Conservation (phyloP, 2,329 filamentous ascomycete genomes). For the Emergomyces pasteurianus region DNA sequence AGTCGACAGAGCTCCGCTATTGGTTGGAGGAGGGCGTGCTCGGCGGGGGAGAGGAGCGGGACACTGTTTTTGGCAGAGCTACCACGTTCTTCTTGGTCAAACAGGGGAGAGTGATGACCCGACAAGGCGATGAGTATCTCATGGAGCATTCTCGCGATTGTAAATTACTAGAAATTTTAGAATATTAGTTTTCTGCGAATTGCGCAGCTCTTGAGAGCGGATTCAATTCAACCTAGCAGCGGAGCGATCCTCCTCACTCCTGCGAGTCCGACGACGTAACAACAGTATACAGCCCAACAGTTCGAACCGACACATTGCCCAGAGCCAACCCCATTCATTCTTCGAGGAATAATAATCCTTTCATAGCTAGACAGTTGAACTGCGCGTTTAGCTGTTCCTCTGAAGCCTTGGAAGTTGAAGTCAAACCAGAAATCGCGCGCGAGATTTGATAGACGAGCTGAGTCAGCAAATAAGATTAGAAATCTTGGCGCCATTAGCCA, state of each 20-base stretch:
- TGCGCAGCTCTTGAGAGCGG: background rate
- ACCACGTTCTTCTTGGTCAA: conserved; percentile 41
- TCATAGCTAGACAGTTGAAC: background rate
- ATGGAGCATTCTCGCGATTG: conserved; percentile 64
- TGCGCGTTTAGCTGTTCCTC: background rate
- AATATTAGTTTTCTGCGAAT: conserved; percentile 3
- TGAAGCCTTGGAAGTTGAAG: background rate
- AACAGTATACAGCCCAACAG: conserved; percentile 34
- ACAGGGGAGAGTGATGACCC: conserved; percentile 81
- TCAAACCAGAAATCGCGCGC: no score
- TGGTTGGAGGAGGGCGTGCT: conserved; percentile 67
- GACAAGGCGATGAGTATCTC: conserved; percentile 95
- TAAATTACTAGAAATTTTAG: conserved; percentile 1
- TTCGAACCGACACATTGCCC: conserved; percentile 36
- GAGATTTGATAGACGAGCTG: no score
- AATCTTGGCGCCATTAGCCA: no score
- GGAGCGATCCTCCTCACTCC: conserved; percentile 14
- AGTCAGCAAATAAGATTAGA: no score
- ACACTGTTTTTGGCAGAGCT: conserved; percentile 39
- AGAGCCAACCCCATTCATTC: background rate
- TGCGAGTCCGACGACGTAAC: conserved; percentile 27
- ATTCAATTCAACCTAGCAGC: conserved; percentile 15
- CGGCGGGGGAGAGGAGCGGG: conserved; percentile 56
- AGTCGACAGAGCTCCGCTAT: conserved; percentile 67
- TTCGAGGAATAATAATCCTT: background rate